These are phyloP conservation scores for Emergomyces orientalis DNA, from an alignment of 2,329 filamentous ascomycete genomes.

Conservation along the genomic window DNA sequence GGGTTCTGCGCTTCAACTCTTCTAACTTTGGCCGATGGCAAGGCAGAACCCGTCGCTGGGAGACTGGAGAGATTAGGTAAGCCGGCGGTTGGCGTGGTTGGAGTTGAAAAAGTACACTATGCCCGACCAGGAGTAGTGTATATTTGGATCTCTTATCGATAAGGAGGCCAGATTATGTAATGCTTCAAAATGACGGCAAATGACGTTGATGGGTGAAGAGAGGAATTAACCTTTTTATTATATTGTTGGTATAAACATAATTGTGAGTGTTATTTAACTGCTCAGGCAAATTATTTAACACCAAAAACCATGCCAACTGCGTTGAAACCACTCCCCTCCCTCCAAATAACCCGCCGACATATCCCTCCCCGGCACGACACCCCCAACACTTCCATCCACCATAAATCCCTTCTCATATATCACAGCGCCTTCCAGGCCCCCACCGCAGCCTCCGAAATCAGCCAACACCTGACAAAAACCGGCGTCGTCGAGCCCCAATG, in stretches of 20 bases:
- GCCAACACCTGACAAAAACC: slow-evolving; percentile 45
- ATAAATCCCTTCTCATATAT: slow-evolving; percentile 58
- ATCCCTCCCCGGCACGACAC: slow-evolving; percentile 50
- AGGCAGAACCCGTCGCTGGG: neutral
- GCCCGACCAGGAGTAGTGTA: neutral
- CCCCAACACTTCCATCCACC: slow-evolving; percentile 57
- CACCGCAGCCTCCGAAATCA: slow-evolving; percentile 43
- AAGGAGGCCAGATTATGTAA: neutral
- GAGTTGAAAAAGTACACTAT: neutral
- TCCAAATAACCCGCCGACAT: slow-evolving; percentile 49
- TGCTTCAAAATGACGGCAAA: neutral
- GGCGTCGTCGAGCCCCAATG: slow-evolving; percentile 54
- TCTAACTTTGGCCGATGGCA: neutral
- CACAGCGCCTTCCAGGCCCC: slow-evolving; percentile 46
- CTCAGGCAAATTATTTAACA: neutral
- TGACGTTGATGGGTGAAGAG: neutral
- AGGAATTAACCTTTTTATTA: too few relatives aligned
- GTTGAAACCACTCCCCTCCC: slow-evolving; percentile 37
- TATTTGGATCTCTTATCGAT: neutral
- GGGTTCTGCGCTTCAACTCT: neutral
- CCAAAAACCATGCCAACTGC: neutral
- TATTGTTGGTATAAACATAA: too few relatives aligned
- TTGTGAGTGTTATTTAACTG: too few relatives aligned
- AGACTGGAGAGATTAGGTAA: neutral
- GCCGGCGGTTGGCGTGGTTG: neutral